phyloP scores from a whole-genome alignment of 768 basidiomycete genomes.

The Gymnopilus junonius region DNA sequence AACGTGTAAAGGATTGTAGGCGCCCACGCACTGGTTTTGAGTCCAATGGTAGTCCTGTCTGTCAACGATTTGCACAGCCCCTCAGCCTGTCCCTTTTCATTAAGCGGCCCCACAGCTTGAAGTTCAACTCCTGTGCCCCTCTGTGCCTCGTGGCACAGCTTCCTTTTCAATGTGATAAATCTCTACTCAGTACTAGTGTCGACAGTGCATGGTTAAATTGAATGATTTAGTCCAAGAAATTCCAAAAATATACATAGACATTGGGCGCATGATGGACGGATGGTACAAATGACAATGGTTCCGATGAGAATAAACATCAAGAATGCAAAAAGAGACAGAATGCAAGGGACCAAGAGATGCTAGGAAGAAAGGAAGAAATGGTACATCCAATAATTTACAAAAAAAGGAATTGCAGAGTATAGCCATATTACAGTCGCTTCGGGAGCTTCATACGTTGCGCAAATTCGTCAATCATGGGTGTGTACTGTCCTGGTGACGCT shows the following conservation, averaged over 20 bases:
- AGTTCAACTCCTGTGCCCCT: too few relatives aligned
- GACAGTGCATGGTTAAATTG: neutral
- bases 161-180: neutral
- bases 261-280: neutral
- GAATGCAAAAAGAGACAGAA: neutral
- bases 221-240: neutral
- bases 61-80: neutral
- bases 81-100: neutral
- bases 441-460: neutral
- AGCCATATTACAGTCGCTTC: neutral
- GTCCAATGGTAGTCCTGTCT: neutral
- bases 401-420: neutral
- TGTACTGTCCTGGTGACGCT: neutral
- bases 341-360: neutral
- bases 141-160: neutral
- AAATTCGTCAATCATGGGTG: neutral
- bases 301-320: neutral
- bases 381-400: neutral
- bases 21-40: neutral
- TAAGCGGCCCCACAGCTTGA: too few relatives aligned
- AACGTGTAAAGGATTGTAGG: neutral
- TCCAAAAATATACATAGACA: neutral
- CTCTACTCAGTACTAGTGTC: neutral
- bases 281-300: neutral
- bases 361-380: neutral